These are phyloP conservation scores for Leccinum laetum DNA, from an alignment of 1,284 basidiomycete species.

Conservation along the genomic window DNA sequence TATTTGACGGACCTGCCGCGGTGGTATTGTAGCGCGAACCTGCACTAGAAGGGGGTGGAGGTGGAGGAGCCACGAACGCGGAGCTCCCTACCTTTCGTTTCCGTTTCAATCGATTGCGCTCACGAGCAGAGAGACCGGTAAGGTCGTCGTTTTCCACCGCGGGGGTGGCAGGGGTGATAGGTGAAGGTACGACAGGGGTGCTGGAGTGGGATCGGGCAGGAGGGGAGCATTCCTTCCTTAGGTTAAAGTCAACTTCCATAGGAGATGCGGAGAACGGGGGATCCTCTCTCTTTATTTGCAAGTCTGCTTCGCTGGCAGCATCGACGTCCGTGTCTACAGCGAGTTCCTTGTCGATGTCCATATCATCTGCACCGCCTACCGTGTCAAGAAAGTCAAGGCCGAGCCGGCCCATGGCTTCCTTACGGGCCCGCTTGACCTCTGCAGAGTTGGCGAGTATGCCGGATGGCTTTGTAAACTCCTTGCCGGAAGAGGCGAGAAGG, in stretches of 20 bases:
- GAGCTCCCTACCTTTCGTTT: conserved; percentile 88
- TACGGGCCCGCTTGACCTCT: conserved; percentile 80
- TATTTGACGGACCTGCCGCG: conserved; percentile 53
- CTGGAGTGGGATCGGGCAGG: conserved; percentile 41
- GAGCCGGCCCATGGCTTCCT: conserved; percentile 79
- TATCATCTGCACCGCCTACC: conserved; percentile 66
- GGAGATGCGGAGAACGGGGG: conserved; percentile 33
- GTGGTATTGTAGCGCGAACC: conserved; percentile 57
- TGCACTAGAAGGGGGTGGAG: conserved; percentile 55
- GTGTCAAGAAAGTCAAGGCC: conserved; percentile 81
- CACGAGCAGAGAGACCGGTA: conserved; percentile 73
- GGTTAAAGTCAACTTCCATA: conserved; percentile 36
- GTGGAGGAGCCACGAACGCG: conserved; percentile 72
- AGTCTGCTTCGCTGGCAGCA: conserved; percentile 42
- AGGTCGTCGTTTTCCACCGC: conserved; percentile 44
- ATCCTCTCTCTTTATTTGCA: conserved; percentile 39
- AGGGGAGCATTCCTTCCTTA: conserved; percentile 33
- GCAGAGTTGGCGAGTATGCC: conserved; percentile 67
- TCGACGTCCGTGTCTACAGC: conserved; percentile 59
- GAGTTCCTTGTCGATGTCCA: conserved; percentile 81
- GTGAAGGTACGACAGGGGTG: conserved; percentile 58
- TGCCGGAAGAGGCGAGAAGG: conserved; percentile 85
- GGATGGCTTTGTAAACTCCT: conserved; percentile 76
- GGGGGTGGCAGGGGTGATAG: conserved; percentile 42
- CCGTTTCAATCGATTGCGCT: conserved; percentile 88